Conservation (phyloP, 2,329 filamentous ascomycete species). For the Colletotrichum cereale region DNA sequence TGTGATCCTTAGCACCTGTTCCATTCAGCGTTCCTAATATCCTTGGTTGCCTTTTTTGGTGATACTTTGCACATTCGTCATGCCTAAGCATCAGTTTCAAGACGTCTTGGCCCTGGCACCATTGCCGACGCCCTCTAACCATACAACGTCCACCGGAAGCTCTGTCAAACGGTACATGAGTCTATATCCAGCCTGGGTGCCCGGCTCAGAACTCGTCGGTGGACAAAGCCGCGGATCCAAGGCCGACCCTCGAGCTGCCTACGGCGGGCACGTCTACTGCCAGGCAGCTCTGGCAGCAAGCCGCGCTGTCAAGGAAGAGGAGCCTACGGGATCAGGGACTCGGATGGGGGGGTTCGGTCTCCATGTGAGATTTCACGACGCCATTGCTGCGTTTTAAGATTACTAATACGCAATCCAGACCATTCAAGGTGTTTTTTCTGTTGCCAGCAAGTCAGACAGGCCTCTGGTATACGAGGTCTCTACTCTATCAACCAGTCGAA, state of each 20-base stretch:
- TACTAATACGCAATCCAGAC: conserved; percentile 52
- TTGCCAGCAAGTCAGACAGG: conserved; percentile 59
- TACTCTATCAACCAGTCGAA: conserved; percentile 58
- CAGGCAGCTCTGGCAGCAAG: conserved; percentile 51
- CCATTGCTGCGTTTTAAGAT: not conserved
- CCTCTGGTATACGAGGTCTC: conserved; percentile 67
- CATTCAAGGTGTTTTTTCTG: conserved; percentile 68
- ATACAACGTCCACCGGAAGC: not conserved
- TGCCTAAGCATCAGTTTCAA: conserved; percentile 32
- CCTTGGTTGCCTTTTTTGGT: not conserved
- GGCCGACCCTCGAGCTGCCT: conserved; percentile 45
- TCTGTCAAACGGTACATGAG: conserved; percentile 35
- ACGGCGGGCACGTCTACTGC: conserved; percentile 54
- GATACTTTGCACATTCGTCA: not conserved
- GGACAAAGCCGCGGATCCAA: conserved; percentile 31
- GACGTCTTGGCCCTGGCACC: conserved; percentile 35
- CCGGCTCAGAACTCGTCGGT: conserved; percentile 34
- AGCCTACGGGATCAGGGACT: conserved; percentile 18
- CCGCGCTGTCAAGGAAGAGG: conserved; percentile 48
- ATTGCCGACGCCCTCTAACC: conserved; percentile 1
- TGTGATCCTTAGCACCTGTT: not conserved
- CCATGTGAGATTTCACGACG: conserved; percentile 50
- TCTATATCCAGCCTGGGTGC: conserved; percentile 38
- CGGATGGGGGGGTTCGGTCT: conserved; percentile 48
- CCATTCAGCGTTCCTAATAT: not conserved